Evolutionary conservation across 441 rosid species (phyloP), one percentile per base, ranked within the genome.

Genomic region (Kokia cookei): DNA sequence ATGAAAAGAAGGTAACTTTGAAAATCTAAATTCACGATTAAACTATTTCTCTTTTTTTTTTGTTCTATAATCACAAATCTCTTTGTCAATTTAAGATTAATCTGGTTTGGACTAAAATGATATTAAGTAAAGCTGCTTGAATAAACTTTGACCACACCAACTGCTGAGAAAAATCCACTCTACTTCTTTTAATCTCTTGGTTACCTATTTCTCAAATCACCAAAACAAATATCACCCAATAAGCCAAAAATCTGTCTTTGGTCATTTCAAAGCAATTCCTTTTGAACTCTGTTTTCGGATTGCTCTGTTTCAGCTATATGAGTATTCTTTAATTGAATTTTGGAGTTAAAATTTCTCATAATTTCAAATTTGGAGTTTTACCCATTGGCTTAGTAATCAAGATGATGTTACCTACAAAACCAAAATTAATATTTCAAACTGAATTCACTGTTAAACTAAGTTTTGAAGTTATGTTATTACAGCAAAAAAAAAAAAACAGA

Each of bases 1-100:
- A 76, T 62, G 91, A 85, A 43, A 87, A 80, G 82, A 84, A 85
- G 89, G 89, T 84, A 73, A 40, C 58, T 75, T 6, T 24, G 8
- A 22, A 65, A 22, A 6, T 61, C 45, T 73, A 15, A 12, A 27
- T 63, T 75, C 59, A 3, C 22, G 68, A 74, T 77, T 72, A 14
- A 17, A 43, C 8, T 7, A 5, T 48, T 54, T 26, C n/a, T 66
- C 66, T 5, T 7, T 71, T 83, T 45, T 42, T 29, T 0, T 19
- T 19, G n/a, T 19, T 29, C 3, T 29, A 29, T 29, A 29, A 29
- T 29, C 3, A 3, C 3, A 29, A 29, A 29, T 3, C 32, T 29
- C 32, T 29, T 29, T 29, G 0, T 29, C 32, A 29, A 29, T 29
- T 29, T 3, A 29, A 29, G 32, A 29, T 29, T 29, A 3, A 29